phyloP scores from a whole-genome alignment of 2,329 filamentous ascomycete genomes.

The Zasmidium angulare region DNA sequence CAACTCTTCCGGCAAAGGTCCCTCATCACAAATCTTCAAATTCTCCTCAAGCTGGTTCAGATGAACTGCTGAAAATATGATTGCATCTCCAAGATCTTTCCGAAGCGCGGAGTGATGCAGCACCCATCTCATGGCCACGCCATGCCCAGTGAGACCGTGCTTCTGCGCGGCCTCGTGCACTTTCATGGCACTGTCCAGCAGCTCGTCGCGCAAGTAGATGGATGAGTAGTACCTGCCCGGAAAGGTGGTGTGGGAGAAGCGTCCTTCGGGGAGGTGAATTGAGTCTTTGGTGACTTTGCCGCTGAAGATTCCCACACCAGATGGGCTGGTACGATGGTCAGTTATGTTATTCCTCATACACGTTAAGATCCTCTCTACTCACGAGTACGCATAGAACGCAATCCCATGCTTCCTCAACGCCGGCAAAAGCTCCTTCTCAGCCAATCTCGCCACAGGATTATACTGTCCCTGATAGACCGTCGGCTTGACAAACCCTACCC shows the following conservation, averaged over 20 bases:
- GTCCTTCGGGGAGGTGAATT: background rate
- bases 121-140: background rate
- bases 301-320: background rate
- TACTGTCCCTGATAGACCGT: conserved; percentile 5
- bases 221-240: background rate
- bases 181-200: background rate
- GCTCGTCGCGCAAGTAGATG: background rate
- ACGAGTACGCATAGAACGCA: conserved; percentile 42
- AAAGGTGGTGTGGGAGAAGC: background rate
- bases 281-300: background rate
- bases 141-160: background rate
- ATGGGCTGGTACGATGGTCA: background rate
- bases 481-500: background rate
- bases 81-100: background rate
- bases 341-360: too few relatives aligned
- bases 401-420: conserved; percentile 44
- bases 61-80: background rate
- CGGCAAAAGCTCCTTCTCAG: conserved; percentile 37
- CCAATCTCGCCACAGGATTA: background rate
- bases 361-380: background rate
- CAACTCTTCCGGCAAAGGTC: background rate
- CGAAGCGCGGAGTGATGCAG: background rate
- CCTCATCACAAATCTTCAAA: background rate
- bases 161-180: background rate
- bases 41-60: background rate